Conservation (phyloP, 176 grass and related monocot genomes). For the Tillandsia leiboldiana region DNA sequence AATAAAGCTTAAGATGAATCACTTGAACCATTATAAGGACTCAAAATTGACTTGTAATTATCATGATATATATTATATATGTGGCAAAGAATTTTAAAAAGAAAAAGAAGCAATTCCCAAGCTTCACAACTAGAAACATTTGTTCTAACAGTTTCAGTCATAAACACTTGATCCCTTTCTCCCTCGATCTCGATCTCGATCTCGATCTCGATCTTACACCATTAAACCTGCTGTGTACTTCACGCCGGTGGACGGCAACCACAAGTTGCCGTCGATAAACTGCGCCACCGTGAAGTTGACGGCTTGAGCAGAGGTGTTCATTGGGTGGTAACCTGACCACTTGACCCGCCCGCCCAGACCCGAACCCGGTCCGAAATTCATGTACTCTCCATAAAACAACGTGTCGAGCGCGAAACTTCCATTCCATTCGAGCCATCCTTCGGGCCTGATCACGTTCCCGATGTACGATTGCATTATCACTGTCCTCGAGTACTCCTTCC, state of each 20-base stretch:
- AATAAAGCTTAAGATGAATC: too few relatives aligned
- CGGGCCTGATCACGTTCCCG: conserved; percentile 23
- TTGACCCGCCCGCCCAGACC: conserved; percentile 18
- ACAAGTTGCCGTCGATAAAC: conserved; percentile 68
- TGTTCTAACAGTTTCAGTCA: not conserved
- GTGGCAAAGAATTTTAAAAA: not conserved
- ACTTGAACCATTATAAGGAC: not conserved
- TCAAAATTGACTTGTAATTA: not conserved
- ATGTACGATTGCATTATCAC: conserved; percentile 67
- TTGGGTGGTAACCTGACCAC: conserved; percentile 53
- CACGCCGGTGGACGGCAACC: conserved; percentile 60
- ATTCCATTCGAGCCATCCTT: conserved; percentile 72
- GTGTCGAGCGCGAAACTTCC: conserved; percentile 32
- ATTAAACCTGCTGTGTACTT: conserved; percentile 37
- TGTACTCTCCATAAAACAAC: conserved; percentile 58
- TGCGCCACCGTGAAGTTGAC: conserved; percentile 52
- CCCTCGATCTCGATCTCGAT: not conserved
- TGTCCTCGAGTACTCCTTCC: conserved; percentile 44
- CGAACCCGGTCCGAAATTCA: conserved; percentile 45
- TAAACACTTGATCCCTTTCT: not conserved
- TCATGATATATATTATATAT: not conserved
- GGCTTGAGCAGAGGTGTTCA: conserved; percentile 22
- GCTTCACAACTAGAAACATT: not conserved
- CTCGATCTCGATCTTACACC: conserved; percentile 12
- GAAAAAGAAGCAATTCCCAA: not conserved